These are phyloP conservation scores for Penicillium waksmanii DNA, from an alignment of 495 filamentous ascomycete species.

Conservation along the genomic window DNA sequence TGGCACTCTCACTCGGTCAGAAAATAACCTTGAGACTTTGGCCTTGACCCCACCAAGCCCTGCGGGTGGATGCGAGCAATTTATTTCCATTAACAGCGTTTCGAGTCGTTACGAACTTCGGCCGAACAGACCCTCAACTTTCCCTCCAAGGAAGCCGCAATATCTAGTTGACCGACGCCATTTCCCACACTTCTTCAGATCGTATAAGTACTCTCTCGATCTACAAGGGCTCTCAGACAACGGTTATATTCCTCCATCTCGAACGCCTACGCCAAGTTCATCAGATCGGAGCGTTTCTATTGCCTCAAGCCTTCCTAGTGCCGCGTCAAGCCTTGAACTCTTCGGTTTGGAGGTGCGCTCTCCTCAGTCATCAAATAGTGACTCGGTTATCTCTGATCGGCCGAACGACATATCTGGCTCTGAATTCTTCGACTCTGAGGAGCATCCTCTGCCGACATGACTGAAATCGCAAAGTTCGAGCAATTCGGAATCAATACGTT, in stretches of 20 bases:
- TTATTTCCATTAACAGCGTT: background rate
- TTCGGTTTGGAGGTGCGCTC: constrained; percentile 12
- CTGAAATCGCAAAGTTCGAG: constrained; percentile 11
- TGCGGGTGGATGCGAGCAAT: constrained; percentile 1
- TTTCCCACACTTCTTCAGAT: constrained; percentile 14
- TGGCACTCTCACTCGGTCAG: background rate
- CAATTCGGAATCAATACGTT: constrained; percentile 14
- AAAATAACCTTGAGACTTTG: constrained; percentile 5
- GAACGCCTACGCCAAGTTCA: constrained; percentile 1
- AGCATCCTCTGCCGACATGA: background rate
- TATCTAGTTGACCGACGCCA: constrained; percentile 11
- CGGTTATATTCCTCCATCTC: background rate
- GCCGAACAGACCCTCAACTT: constrained; percentile 11
- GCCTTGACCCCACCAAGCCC: constrained; percentile 4
- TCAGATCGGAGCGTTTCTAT: constrained; percentile 8
- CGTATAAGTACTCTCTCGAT: constrained; percentile 3
- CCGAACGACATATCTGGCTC: background rate
- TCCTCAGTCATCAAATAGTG: constrained; percentile 1
- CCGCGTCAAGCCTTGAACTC: constrained; percentile 12
- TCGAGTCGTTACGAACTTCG: constrained; percentile 10
- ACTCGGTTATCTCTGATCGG: background rate
- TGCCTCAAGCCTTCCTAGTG: constrained; percentile 5
- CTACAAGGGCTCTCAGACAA: constrained; percentile 5
- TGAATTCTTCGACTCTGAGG: constrained; percentile 9
- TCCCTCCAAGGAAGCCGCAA: constrained; percentile 9